Conservation (phyloP, 2,329 filamentous ascomycete genomes). For the Harringtonia aguacate region DNA sequence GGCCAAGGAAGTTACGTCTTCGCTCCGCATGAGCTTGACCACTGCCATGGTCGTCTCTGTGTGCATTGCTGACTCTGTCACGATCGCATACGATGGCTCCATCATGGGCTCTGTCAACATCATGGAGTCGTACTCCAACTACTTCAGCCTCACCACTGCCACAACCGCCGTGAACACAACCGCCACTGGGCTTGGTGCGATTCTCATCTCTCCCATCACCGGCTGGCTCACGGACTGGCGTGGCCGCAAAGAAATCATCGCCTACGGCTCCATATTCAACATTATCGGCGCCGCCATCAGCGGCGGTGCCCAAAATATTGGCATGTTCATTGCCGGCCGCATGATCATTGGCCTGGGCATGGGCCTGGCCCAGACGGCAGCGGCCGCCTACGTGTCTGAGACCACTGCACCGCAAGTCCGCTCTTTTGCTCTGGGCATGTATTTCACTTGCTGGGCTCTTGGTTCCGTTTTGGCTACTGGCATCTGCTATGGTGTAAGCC, state of each 20-base stretch:
- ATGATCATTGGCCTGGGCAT: constrained; percentile 16
- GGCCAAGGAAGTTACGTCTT: not conserved
- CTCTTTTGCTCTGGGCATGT: constrained; percentile 10
- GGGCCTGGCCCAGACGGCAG: constrained; percentile 11
- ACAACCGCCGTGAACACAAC: constrained; percentile 21
- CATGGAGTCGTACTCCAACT: constrained; percentile 20
- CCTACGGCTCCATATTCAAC: constrained; percentile 12
- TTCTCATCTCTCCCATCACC: constrained; percentile 11
- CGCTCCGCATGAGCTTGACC: constrained; percentile 10
- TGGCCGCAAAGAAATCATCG: constrained; percentile 14
- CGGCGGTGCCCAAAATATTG: constrained; percentile 14
- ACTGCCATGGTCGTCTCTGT: constrained; percentile 13
- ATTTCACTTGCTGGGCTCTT: constrained; percentile 11
- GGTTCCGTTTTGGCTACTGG: constrained; percentile 13
- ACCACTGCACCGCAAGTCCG: constrained; percentile 9
- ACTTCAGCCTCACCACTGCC: constrained; percentile 21
- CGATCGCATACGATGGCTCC: constrained; percentile 20
- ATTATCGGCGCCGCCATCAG: constrained; percentile 14
- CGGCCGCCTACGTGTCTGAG: constrained; percentile 10
- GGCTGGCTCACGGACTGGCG: constrained; percentile 15
- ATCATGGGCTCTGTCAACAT: constrained; percentile 24
- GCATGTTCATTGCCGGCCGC: constrained; percentile 17
- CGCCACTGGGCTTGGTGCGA: constrained; percentile 16
- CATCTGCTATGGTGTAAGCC: constrained; percentile 14
- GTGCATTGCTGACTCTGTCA: constrained; percentile 9